phyloP scores from a whole-genome alignment of 257 asterid species.

The Eustoma russellianum region DNA sequence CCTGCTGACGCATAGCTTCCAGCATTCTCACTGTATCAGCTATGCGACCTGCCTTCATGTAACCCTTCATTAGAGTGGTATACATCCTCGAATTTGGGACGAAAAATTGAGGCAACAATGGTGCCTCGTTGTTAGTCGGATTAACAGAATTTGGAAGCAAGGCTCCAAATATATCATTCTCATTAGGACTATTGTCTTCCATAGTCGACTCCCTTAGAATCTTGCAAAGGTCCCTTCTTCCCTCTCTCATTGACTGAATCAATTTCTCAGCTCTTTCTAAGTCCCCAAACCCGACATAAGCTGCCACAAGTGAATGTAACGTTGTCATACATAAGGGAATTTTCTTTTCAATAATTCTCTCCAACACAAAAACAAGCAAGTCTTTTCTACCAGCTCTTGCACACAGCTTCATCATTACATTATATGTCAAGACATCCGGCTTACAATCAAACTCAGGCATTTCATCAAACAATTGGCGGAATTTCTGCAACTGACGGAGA shows the following conservation, averaged over 20 bases:
- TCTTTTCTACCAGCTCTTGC: constrained; percentile 79
- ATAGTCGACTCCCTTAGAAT: constrained; percentile 41
- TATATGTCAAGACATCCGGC: constrained; percentile 78
- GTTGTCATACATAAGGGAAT: constrained; percentile 63
- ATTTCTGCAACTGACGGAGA: constrained; percentile 51
- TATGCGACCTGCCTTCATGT: constrained; percentile 76
- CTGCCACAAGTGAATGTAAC: constrained; percentile 87
- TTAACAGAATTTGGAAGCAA: constrained; percentile 56
- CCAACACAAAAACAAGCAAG: constrained; percentile 69
- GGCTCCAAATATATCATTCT: constrained; percentile 28
- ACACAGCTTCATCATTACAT: constrained; percentile 75
- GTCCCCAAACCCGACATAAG: constrained; percentile 88
- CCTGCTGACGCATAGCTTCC: constrained; percentile 82
- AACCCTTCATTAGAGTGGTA: constrained; percentile 94
- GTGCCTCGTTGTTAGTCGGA: constrained; percentile 35
- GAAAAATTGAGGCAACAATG: constrained; percentile 34
- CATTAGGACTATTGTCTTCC: constrained; percentile 13
- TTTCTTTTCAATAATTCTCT: constrained; percentile 55
- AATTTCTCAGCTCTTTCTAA: constrained; percentile 61
- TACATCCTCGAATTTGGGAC: constrained; percentile 77
- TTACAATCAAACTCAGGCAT: constrained; percentile 62
- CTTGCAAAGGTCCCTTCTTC: constrained; percentile 73
- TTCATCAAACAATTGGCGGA: constrained; percentile 68
- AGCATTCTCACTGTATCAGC: constrained; percentile 80
- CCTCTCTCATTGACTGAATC: constrained; percentile 83